phyloP scores from a whole-genome alignment of 805 yeast species.

The Saccharomycopsis guyanensis region DNA sequence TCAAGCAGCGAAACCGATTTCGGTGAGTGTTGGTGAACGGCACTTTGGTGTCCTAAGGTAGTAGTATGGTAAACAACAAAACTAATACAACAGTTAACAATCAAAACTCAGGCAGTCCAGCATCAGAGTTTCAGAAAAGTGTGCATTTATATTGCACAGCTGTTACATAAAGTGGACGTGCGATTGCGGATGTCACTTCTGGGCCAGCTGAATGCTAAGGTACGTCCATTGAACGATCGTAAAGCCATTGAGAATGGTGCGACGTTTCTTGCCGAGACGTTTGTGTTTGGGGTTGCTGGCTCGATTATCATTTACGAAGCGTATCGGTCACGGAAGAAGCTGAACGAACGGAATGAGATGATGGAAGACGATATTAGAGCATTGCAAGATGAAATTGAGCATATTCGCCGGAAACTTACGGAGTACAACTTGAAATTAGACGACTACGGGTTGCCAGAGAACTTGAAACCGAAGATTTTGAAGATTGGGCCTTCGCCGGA shows the following conservation, averaged over 20 bases:
- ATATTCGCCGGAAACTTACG: conserved; percentile 41
- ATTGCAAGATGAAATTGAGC: conserved; percentile 63
- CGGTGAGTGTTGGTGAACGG: conserved; percentile 40
- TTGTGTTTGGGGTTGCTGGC: conserved; percentile 77
- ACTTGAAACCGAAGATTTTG: conserved; percentile 38
- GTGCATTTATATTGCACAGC: conserved; percentile 69
- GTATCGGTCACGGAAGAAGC: conserved; percentile 58
- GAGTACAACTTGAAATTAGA: conserved; percentile 36
- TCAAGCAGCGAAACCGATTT: conserved; percentile 75
- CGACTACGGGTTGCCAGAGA: conserved; percentile 43
- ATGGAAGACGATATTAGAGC: conserved; percentile 66
- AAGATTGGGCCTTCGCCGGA: conserved; percentile 21
- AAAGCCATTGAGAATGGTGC: conserved; percentile 83
- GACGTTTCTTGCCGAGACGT: conserved; percentile 64
- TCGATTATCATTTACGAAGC: conserved; percentile 66
- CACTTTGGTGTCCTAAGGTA: too few relatives aligned
- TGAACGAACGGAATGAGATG: conserved; percentile 49
- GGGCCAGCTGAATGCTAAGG: conserved; percentile 40
- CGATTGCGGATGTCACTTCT: conserved; percentile 50
- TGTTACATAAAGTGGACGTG: conserved; percentile 58
- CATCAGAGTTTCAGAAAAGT: conserved; percentile 52
- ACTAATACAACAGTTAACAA: conserved; percentile 16
- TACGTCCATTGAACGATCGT: conserved; percentile 74
- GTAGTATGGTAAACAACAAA: too few relatives aligned
- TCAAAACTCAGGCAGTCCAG: conserved; percentile 69